Conservation (phyloP, 2,329 filamentous ascomycete genomes). For the Phialemonium atrogriseum region DNA sequence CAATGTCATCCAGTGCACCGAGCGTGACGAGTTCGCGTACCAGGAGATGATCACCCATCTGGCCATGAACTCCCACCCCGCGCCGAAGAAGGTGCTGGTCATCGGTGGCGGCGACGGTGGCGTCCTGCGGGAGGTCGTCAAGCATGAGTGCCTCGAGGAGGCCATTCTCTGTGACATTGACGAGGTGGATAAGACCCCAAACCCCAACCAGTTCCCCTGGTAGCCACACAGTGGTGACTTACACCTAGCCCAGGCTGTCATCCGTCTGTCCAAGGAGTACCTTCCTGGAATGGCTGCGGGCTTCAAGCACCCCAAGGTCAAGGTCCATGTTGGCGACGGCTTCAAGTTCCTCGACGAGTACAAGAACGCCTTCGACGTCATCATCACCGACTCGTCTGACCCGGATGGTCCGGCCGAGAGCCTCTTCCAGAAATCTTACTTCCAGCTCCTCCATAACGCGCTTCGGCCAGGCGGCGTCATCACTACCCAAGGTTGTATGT, state of each 20-base stretch:
- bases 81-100: constrained; percentile 97
- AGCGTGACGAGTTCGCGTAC: constrained; percentile 98
- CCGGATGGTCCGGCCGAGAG: constrained; percentile 93
- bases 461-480: constrained; percentile 95
- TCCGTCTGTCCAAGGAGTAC: constrained; percentile 96
- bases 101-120: constrained; percentile 97
- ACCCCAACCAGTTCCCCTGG: no score
- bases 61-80: constrained; percentile 95
- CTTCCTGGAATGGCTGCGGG: constrained; percentile 89
- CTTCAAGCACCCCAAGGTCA: constrained; percentile 89
- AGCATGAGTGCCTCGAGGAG: constrained; percentile 96
- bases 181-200: constrained; percentile 48
- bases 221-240: no score
- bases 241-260: constrained; percentile 68
- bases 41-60: constrained; percentile 99
- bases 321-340: constrained; percentile 88
- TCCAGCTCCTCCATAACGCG: constrained; percentile 83
- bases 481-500: constrained; percentile 99
- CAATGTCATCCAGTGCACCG: constrained; percentile 98
- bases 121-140: constrained; percentile 96
- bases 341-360: constrained; percentile 98
- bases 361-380: constrained; percentile 97
- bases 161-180: constrained; percentile 97
- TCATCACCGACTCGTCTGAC: constrained; percentile 98
- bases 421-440: constrained; percentile 98